phyloP scores from a whole-genome alignment of 306 rosid species.

The Dalbergia oliveri region DNA sequence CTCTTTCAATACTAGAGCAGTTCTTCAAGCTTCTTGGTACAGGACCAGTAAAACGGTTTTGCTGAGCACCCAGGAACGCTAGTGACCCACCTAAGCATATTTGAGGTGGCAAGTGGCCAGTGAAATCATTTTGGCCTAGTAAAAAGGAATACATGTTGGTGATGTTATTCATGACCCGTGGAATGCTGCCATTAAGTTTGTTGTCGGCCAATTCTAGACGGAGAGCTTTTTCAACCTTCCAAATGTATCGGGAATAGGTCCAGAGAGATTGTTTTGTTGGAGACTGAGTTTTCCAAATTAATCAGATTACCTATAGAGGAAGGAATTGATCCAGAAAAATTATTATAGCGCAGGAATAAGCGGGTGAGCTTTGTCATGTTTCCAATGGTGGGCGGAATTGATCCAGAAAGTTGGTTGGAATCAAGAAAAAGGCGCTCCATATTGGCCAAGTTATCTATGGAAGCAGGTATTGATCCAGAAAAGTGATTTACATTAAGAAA shows the following conservation, averaged over 20 bases:
- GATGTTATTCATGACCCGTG: neutral
- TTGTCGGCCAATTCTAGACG: neutral
- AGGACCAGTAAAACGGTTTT: constrained; percentile 45
- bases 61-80: neutral
- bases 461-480: neutral
- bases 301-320: neutral
- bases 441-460: neutral
- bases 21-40: constrained; percentile 47
- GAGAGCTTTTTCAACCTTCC: neutral
- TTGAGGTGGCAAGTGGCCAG: constrained; percentile 45
- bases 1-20: constrained; percentile 41
- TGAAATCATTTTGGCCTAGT: constrained; percentile 32
- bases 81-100: constrained; percentile 40
- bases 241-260: neutral
- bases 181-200: neutral
- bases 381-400: constrained; percentile 9
- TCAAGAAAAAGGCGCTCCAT: neutral
- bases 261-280: neutral
- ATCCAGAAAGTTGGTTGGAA: neutral
- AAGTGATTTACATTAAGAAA: neutral
- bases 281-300: neutral
- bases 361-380: neutral
- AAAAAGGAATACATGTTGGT: neutral
- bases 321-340: constrained; percentile 49
- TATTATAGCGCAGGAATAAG: neutral